phyloP scores from a whole-genome alignment of 2,329 filamentous ascomycete species.

The Fusarium sterilihyphosum region DNA sequence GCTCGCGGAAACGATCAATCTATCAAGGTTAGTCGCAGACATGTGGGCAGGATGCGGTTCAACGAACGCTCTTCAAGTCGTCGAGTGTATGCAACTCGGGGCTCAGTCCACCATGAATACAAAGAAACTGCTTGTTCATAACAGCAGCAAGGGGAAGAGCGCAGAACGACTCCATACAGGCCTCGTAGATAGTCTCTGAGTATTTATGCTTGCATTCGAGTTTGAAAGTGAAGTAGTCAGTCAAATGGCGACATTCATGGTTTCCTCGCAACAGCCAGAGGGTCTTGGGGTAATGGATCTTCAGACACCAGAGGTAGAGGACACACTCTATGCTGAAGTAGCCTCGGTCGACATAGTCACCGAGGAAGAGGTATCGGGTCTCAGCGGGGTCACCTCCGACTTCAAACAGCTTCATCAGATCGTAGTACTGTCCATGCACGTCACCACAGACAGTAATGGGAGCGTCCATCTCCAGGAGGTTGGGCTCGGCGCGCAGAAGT shows the following conservation, averaged over 20 bases:
- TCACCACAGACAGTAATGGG: conserved; percentile 99
- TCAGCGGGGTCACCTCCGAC: conserved; percentile 96
- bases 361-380: conserved; percentile 95
- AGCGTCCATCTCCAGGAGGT: conserved; percentile 98
- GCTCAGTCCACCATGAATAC: conserved; percentile 95
- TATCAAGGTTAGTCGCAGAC: conserved; percentile 50
- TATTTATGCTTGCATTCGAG: conserved; percentile 99
- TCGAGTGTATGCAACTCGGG: conserved; percentile 96
- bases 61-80: conserved; percentile 83
- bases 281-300: conserved; percentile 98
- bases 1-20: conserved; percentile 98
- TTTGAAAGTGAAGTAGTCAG: conserved; percentile 99
- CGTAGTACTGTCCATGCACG: conserved; percentile 98
- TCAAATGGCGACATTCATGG: conserved; percentile 98
- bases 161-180: conserved; percentile 99
- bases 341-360: conserved; percentile 96
- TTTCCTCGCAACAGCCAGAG: conserved; percentile 97
- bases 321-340: conserved; percentile 99
- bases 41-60: neutral
- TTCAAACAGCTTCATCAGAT: conserved; percentile 99
- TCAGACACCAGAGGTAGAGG: conserved; percentile 95
- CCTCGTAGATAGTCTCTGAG: conserved; percentile 93
- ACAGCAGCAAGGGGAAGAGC: conserved; percentile 90
- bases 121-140: conserved; percentile 99
- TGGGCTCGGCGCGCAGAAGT: conserved; percentile 88